Conservation (phyloP, 208 protist species). For the Trypanosoma mega region DNA sequence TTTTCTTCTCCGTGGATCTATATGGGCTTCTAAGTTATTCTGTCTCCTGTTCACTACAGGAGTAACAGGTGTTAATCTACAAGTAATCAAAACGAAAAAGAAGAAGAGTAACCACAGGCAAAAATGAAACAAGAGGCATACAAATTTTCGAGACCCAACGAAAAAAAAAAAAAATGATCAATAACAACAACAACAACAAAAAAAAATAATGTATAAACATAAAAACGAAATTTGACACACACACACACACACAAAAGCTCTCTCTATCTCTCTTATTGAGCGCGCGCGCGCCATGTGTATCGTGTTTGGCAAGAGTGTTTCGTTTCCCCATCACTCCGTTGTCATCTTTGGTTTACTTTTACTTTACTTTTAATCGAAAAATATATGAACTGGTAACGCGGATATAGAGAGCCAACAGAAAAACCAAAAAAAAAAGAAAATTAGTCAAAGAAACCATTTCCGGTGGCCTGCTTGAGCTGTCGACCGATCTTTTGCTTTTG, state of each 20-base stretch:
- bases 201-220: conserved; percentile 11
- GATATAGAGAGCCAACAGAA: neutral
- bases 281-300: no score
- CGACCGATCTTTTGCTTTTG: conserved; percentile 78
- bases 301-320: no score
- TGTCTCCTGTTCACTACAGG: no score
- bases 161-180: neutral
- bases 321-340: no score
- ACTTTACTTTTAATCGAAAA: neutral
- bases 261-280: no score
- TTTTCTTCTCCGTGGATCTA: no score
- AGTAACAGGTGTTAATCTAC: no score
- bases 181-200: conserved; percentile 1
- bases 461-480: conserved; percentile 61
- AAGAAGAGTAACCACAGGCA: no score
- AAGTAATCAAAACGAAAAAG: no score
- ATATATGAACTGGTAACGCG: neutral
- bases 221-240: neutral
- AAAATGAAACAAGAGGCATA: conserved; percentile 4
- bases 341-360: no score
- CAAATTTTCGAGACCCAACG: conserved; percentile 2
- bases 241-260: neutral
- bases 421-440: conserved; percentile 17
- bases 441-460: conserved; percentile 56
- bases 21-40: no score